Conservation (phyloP, 2,329 filamentous ascomycete genomes). For the Colletotrichum destructivum region DNA sequence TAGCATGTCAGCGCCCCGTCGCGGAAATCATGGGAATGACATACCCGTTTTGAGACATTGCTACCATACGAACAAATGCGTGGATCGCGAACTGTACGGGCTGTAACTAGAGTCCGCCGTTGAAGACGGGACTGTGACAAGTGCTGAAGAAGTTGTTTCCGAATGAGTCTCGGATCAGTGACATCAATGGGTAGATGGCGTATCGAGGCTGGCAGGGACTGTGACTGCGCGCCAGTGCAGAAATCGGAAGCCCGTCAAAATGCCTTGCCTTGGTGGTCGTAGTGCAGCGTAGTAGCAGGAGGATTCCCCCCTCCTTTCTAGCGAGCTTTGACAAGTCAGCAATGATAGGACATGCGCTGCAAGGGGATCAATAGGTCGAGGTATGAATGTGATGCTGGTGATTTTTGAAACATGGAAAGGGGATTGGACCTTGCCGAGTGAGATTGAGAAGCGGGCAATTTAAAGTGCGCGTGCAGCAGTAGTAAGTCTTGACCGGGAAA, state of each 20-base stretch:
- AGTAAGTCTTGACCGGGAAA: conserved; percentile 27
- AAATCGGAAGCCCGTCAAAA: not conserved
- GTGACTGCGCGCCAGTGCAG: not conserved
- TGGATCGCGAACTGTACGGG: too few species aligned
- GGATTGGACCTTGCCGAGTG: conserved; percentile 15
- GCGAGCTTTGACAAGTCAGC: conserved; percentile 6
- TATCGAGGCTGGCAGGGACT: not conserved
- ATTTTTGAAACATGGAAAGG: conserved; percentile 29
- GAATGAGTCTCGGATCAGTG: not conserved
- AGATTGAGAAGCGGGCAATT: conserved; percentile 33
- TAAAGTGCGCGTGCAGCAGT: conserved; percentile 31
- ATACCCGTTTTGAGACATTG: conserved; percentile 53
- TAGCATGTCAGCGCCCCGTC: conserved; percentile 16
- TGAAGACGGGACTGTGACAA: not conserved
- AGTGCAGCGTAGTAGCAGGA: not conserved
- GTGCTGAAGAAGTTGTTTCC: not conserved
- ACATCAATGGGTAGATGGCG: not conserved
- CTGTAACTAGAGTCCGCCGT: not conserved
- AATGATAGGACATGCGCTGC: not conserved
- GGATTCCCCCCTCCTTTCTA: not conserved
- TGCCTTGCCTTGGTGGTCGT: not conserved
- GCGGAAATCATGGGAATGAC: conserved; percentile 12
- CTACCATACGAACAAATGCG: conserved; percentile 44
- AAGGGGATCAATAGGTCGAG: not conserved
- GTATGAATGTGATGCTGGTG: conserved; percentile 20